Evolutionary conservation across 2,329 filamentous ascomycete species (phyloP).

Genomic region (Aspergillus oerlinghausenensis): DNA sequence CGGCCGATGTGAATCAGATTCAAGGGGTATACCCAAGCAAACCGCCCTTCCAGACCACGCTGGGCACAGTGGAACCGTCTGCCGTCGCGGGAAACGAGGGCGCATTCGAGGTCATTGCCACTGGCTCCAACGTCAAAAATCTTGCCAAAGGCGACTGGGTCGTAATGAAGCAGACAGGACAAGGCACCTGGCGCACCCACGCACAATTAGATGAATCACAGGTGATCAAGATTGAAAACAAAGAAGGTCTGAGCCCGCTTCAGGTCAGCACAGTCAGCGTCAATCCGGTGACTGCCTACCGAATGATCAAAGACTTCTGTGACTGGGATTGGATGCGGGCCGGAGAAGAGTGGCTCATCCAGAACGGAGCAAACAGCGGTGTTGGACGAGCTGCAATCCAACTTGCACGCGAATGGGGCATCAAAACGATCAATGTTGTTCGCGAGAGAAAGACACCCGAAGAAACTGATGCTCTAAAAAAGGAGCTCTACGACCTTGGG

Average conservation of each 20-base stretch:
- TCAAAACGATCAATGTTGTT: constrained; percentile 86
- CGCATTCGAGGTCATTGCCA: constrained; percentile 78
- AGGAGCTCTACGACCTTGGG: constrained; percentile 58
- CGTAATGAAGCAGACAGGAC: constrained; percentile 74
- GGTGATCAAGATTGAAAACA: constrained; percentile 66
- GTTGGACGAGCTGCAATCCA: constrained; percentile 91
- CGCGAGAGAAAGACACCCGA: constrained; percentile 63
- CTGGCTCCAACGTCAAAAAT: constrained; percentile 58
- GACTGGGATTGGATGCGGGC: constrained; percentile 47
- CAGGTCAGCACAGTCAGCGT: constrained; percentile 87
- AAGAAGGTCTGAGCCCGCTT: constrained; percentile 63
- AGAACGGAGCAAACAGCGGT: constrained; percentile 93
- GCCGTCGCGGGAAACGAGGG: constrained; percentile 72
- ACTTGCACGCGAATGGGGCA: constrained; percentile 76
- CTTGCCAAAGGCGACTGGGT: constrained; percentile 85
- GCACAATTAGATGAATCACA: constrained; percentile 60
- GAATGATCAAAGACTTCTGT: constrained; percentile 80
- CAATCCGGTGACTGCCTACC: constrained; percentile 91
- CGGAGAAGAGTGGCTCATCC: constrained; percentile 89
- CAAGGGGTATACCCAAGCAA: constrained; percentile 93
- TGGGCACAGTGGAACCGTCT: constrained; percentile 72
- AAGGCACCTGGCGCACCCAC: constrained; percentile 95
- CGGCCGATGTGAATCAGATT: constrained; percentile 95
- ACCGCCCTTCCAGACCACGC: constrained; percentile 67
- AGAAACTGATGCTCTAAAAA: constrained; percentile 61